phyloP scores from a whole-genome alignment of 2,329 filamentous ascomycete species.

The Cercospora berteroae region DNA sequence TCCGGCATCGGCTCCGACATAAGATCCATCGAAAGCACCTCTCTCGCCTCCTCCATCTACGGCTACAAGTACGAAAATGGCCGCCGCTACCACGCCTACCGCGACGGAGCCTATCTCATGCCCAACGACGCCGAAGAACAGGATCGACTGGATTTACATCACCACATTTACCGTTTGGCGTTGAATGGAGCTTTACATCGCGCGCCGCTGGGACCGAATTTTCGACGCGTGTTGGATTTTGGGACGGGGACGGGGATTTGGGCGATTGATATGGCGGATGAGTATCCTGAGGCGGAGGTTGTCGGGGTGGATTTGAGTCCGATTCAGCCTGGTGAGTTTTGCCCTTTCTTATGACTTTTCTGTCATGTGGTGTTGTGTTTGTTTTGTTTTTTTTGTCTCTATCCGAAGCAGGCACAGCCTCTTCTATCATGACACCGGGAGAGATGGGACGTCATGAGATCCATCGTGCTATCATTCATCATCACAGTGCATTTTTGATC shows the following conservation, averaged over 20 bases:
- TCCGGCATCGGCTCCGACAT: slow-evolving; percentile 17
- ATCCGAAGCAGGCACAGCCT: neutral
- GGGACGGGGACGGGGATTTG: slow-evolving; percentile 33
- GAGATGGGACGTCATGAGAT: too few relatives aligned
- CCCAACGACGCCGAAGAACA: slow-evolving; percentile 31
- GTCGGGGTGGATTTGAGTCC: slow-evolving; percentile 31
- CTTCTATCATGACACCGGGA: too few relatives aligned
- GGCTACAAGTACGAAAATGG: slow-evolving; percentile 22
- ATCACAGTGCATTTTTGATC: too few relatives aligned
- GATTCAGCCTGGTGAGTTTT: slow-evolving; percentile 30
- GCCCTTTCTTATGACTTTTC: slow-evolving; percentile 22
- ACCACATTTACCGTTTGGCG: slow-evolving; percentile 18
- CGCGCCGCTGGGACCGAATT: slow-evolving; percentile 5
- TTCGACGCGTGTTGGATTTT: slow-evolving; percentile 17
- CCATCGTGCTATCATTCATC: too few relatives aligned
- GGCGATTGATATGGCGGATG: slow-evolving; percentile 38
- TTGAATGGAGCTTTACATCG: slow-evolving; percentile 17
- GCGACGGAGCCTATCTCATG: slow-evolving; percentile 25
- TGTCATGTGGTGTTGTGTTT: neutral
- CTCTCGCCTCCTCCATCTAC: slow-evolving; percentile 19
- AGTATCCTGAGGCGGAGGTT: slow-evolving; percentile 26
- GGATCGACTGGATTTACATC: slow-evolving; percentile 29
- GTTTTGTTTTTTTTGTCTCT: neutral
- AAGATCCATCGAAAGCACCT: slow-evolving; percentile 12
- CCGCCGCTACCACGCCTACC: slow-evolving; percentile 24